These are phyloP conservation scores for Diutina scorzettiae DNA, from an alignment of 1,139 yeast species.

Conservation along the genomic window DNA sequence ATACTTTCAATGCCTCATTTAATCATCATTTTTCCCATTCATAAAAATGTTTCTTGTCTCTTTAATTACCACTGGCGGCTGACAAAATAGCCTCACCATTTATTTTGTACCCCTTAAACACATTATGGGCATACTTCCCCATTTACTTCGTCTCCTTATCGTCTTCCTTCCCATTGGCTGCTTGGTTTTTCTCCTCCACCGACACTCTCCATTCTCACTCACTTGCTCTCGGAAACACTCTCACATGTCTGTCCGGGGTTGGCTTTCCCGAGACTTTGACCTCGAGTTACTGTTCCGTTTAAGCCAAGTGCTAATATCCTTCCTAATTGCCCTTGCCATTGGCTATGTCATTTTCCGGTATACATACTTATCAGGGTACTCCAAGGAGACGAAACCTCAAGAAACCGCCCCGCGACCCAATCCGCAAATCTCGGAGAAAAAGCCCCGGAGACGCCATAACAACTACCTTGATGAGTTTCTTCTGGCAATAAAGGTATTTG, in stretches of 20 bases:
- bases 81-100: too few relatives aligned
- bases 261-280: neutral
- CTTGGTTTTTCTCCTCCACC: too few relatives aligned
- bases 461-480: constrained; percentile 78
- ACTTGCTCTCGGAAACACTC: neutral
- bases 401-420: neutral
- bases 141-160: too few relatives aligned
- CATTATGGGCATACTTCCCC: too few relatives aligned
- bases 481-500: constrained; percentile 86
- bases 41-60: too few relatives aligned
- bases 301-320: constrained; percentile 12
- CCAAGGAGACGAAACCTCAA: constrained; percentile 13
- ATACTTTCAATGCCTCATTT: too few relatives aligned
- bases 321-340: constrained; percentile 13
- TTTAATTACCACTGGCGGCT: too few relatives aligned
- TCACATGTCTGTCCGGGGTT: neutral
- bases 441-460: constrained; percentile 14
- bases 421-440: constrained; percentile 9
- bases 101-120: too few relatives aligned
- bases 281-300: constrained; percentile 3
- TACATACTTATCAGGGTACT: constrained; percentile 26
- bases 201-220: neutral
- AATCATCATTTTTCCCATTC: too few relatives aligned
- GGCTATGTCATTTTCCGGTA: constrained; percentile 26
- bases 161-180: too few relatives aligned